Evolutionary conservation across 768 basidiomycete genomes (phyloP), one percentile per base, ranked within the genome.

Genomic region (Neoboletus brunneissimus): DNA sequence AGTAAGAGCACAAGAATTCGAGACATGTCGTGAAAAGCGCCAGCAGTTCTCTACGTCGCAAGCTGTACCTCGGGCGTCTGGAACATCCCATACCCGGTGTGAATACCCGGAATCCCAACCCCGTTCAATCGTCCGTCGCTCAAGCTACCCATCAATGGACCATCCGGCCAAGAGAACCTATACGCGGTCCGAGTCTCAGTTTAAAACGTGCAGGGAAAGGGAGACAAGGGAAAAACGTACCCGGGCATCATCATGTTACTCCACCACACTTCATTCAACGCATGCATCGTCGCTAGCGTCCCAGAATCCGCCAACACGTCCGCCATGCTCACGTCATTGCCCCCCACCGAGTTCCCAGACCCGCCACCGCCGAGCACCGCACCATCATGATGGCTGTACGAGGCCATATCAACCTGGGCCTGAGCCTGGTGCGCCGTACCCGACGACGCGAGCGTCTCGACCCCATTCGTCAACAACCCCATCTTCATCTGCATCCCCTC

Each of bases 211-310:
- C 3, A 25, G 3, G 15, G 15, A 6, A 31, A 0, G 37, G 12
- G 11, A 2, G n/a, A n/a, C n/a, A n/a, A n/a, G n/a, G n/a, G n/a
- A 12, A 5, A 48, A 29, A 29, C 51, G 41, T 1, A 60, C 86
- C 89, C 89, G 37, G 89, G 89, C 87, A 91, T 88, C 88, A 91
- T 87, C 84, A 89, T 86, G 48, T 81, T 87, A 43, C 79, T 72
- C 88, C 87, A 90, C 81, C 84, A 91, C 9, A 74, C 78, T 48
- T 85, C 88, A 58, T 87, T 85, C 54, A 92, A 75, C 29, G 83
- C 83, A 48, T 83, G 80, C 85, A 91, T 86, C 20, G 87, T 81
- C 0, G 88, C 89, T 58, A 88, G 76, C 70, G 83, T 79, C 44
- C 87, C 76, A 0, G 76, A 81, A 41, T 81, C 85, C 8, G 61